These are phyloP conservation scores for Tardiomyces digboiensis DNA, from an alignment of 1,139 yeast species.

Conservation along the genomic window DNA sequence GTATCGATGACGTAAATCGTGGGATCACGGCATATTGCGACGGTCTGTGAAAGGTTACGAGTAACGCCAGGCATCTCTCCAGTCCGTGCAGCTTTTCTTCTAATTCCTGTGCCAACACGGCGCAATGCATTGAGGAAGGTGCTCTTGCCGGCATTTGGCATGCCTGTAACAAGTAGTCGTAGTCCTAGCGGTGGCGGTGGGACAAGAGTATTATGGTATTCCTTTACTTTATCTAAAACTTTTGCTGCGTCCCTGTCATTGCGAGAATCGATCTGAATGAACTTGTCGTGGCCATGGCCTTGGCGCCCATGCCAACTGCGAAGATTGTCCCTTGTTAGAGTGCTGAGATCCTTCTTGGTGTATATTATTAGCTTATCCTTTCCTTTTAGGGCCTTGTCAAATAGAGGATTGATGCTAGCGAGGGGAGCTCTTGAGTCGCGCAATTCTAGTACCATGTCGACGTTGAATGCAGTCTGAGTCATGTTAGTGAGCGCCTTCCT, in stretches of 20 bases:
- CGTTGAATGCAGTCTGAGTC: conserved; percentile 48
- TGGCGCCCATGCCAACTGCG: conserved; percentile 41
- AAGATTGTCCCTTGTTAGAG: conserved; percentile 24
- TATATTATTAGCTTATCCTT: conserved; percentile 56
- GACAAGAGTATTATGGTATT: conserved; percentile 12
- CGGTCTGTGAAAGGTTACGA: conserved; percentile 65
- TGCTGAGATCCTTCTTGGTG: conserved; percentile 49
- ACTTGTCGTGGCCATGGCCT: conserved; percentile 31
- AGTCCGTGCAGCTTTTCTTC: conserved; percentile 67
- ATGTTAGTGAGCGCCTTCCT: conserved; percentile 66
- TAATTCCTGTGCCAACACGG: conserved; percentile 37
- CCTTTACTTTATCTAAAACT: conserved; percentile 41
- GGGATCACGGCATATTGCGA: conserved; percentile 53
- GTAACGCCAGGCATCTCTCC: conserved; percentile 94
- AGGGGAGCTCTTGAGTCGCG: conserved; percentile 88
- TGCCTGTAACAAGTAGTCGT: conserved; percentile 70
- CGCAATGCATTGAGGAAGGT: conserved; percentile 73
- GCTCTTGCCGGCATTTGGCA: conserved; percentile 99
- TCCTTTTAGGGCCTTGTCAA: conserved; percentile 54
- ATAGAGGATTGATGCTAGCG: conserved; percentile 70
- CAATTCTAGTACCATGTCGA: conserved; percentile 74
- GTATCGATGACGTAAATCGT: conserved; percentile 75
- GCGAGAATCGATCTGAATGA: conserved; percentile 53
- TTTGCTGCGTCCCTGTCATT: conserved; percentile 40
- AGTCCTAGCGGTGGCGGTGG: conserved; percentile 80